A percentile compares a stretch with the other conserved stretches of the same genome.
Conservation (phyloP, 2,329 filamentous ascomycete species). For the Shiraia bambusicola region DNA sequence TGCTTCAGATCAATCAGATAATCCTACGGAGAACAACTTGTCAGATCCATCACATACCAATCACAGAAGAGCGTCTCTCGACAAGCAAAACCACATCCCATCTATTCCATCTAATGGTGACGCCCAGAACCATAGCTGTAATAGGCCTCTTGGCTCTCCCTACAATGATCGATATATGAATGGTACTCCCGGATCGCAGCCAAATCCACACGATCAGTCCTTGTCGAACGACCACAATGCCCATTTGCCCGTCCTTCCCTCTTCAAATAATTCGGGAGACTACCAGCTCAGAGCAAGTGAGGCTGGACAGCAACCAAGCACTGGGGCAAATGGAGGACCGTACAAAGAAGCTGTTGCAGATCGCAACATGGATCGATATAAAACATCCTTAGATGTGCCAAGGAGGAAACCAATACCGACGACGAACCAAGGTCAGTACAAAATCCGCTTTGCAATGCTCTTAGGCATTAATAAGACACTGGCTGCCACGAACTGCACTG, state of each 20-base stretch:
- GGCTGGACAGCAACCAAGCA: constrained; percentile 19
- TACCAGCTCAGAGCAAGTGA: constrained; percentile 22
- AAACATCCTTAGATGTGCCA: constrained; percentile 6
- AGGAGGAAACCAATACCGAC: constrained; percentile 7
- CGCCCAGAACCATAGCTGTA: constrained; percentile 6
- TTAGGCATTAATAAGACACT: no score
- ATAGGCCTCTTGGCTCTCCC: constrained; percentile 14
- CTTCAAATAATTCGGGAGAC: constrained; percentile 9
- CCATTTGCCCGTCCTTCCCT: constrained; percentile 19
- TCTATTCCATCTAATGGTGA: background rate
- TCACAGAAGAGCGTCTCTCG: constrained; percentile 4
- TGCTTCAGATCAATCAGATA: constrained; percentile 8
- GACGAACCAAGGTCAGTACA: no score
- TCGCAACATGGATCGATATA: constrained; percentile 26
- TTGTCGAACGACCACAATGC: constrained; percentile 26
- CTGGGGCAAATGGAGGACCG: constrained; percentile 9
- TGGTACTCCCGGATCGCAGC: background rate
- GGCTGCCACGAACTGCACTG: no score
- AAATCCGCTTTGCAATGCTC: no score
- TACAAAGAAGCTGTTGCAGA: constrained; percentile 58
- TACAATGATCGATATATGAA: constrained; percentile 8
- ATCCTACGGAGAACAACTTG: constrained; percentile 3
- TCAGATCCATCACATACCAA: constrained; percentile 6
- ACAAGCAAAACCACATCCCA: background rate
- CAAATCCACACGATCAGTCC: constrained; percentile 10